Evolutionary conservation across 1,284 basidiomycete species (phyloP).

Genomic region (Cystobasidium slooffiae): DNA sequence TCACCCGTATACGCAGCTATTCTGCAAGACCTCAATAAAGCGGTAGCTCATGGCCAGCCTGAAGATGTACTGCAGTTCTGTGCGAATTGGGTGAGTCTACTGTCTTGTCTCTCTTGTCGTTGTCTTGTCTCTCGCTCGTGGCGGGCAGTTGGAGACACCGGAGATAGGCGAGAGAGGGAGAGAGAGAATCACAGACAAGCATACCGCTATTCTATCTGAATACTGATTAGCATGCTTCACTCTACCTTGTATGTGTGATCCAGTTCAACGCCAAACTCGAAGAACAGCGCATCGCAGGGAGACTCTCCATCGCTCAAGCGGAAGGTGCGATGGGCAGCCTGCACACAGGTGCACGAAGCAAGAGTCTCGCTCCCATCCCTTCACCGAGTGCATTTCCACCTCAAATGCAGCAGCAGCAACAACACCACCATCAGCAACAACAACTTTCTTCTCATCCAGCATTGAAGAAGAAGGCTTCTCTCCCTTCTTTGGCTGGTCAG

Average conservation of each 20-base stretch:
- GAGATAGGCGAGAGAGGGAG: not conserved
- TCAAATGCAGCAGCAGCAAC: conserved; percentile 54
- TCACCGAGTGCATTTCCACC: conserved; percentile 39
- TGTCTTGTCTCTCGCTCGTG: not conserved
- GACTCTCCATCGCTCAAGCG: conserved; percentile 39
- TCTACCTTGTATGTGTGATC: not conserved
- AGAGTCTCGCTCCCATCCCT: conserved; percentile 56
- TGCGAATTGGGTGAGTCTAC: conserved; percentile 72
- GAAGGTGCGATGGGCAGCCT: conserved; percentile 45
- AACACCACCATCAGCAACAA: not conserved
- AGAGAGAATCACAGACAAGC: not conserved
- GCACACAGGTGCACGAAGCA: conserved; percentile 60
- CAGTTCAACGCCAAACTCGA: conserved; percentile 79
- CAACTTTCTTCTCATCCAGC: conserved; percentile 59
- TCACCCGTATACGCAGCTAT: conserved; percentile 57
- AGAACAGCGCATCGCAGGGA: conserved; percentile 69
- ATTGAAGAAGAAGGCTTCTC: conserved; percentile 70
- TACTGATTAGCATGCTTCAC: not conserved
- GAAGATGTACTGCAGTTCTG: conserved; percentile 91
- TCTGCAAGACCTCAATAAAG: conserved; percentile 83
- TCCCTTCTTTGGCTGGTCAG: conserved; percentile 55
- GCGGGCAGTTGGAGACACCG: not conserved
- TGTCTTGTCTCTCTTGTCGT: not conserved
- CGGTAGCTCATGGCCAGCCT: conserved; percentile 80
- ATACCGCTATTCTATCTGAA: not conserved